phyloP scores from a whole-genome alignment of 2,329 filamentous ascomycete genomes.

The Xylariaceae sp. region DNA sequence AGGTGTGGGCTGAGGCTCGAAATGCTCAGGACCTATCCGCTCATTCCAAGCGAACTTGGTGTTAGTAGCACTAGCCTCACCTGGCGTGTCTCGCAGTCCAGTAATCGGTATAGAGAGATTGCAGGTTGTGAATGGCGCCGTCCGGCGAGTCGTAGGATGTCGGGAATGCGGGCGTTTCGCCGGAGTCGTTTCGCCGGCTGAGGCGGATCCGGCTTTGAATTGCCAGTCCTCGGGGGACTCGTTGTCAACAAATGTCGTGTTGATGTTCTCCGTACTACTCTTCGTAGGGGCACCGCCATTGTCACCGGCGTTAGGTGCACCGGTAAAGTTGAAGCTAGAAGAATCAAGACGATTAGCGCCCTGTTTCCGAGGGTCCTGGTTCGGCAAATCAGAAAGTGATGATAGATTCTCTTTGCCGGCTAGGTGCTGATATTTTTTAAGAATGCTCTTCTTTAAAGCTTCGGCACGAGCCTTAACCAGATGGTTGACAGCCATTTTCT shows the following conservation, averaged over 20 bases:
- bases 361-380: conserved; percentile 12
- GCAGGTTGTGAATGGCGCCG: conserved; percentile 33
- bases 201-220: conserved; percentile 46
- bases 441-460: conserved; percentile 1
- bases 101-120: conserved; percentile 21
- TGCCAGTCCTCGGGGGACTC: conserved; percentile 43
- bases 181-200: conserved; percentile 28
- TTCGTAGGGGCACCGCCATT: conserved; percentile 39
- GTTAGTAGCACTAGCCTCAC: conserved; percentile 23
- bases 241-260: conserved; percentile 53
- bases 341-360: conserved; percentile 34
- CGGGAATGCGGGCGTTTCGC: conserved; percentile 38
- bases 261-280: conserved; percentile 54
- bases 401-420: background rate
- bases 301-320: conserved; percentile 37
- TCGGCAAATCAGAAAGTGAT: background rate
- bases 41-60: conserved; percentile 48
- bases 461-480: conserved; percentile 31
- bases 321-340: conserved; percentile 48
- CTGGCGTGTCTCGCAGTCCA: conserved; percentile 22
- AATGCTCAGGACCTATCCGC: conserved; percentile 50
- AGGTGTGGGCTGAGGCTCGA: conserved; percentile 42
- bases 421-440: background rate
- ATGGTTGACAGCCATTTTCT: conserved; percentile 35
- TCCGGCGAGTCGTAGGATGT: conserved; percentile 37